Base-by-base conservation (phyloP, 1,284 basidiomycete genomes). In the Apiotrichum brassicae region DNA sequence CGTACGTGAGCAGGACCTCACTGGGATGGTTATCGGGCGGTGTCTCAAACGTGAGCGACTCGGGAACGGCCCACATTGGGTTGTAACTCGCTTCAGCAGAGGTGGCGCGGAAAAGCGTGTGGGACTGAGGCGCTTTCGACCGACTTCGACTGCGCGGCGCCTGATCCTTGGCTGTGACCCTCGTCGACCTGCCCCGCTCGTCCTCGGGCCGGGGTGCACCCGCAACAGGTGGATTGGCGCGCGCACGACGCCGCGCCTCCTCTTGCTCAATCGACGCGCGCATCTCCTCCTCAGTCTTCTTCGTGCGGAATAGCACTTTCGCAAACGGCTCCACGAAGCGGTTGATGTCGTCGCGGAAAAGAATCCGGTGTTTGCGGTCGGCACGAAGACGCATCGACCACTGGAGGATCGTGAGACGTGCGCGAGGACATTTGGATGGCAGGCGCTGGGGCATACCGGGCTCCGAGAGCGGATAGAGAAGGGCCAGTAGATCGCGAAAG, bases 301-400 rank as follows among this genome's bases (percentile, higher is more conserved):
- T 58, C 4, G 69, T 71, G 6, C 75, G 63, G 43, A 63, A 64
- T 6, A 78, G 63, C 1, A 68, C 65, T 25, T 63, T 61, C 2
- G 77, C 76, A 60, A 66, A 63, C 6, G 68, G 66, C 23, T 57
- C 52, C 18, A 67, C 60, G 18, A 63, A 61, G 19, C 64, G 62
- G 28, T 77, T 74, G 28, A 79, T 71, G 39, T 78, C 72, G 23
- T 65, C 64, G 18, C 74, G 64, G 54, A 87, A 84, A 68, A 86
- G 95, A 34, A 98, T 71, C 14, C 85, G 80, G 68, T 99, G 95
- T 62, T 92, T 86, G 3, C 88, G 82, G 66, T 97, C 93, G 1
- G 89, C 91, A 43, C 95, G 80, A 20, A 98, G 76, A 12, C 91
- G 84, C 75, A 93, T 82, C 51, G 95, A 69, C 78, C 93, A 95